Percentiles rank a stretch among this genome's conserved stretches.
phyloP scores from a whole-genome alignment of 1,139 yeast genomes.

The Taphrina pruni region DNA sequence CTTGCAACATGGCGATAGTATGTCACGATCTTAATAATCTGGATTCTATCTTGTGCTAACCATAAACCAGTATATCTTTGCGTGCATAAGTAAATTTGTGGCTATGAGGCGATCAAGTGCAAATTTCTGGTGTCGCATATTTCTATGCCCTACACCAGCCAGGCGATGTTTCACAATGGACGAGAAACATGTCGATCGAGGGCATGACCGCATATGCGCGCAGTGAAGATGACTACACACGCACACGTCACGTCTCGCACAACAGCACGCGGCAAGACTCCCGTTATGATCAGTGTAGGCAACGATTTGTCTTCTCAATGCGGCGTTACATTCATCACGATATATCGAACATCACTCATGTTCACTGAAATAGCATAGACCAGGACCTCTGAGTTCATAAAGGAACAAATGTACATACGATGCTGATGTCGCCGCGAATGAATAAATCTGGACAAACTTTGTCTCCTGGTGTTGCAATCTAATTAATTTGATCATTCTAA shows the following conservation, averaged over 20 bases:
- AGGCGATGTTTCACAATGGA: background rate
- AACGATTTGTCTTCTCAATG: too few relatives aligned
- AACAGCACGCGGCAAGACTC: too few relatives aligned
- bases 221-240: too few relatives aligned
- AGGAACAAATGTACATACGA: background rate
- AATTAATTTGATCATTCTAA: background rate
- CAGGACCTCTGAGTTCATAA: background rate
- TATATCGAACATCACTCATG: background rate
- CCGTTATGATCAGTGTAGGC: background rate
- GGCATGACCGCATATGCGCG: too few relatives aligned
- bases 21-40: background rate
- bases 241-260: too few relatives aligned
- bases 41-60: background rate
- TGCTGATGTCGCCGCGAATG: background rate
- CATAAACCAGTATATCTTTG: conserved; percentile 16
- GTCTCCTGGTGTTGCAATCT: conserved; percentile 4
- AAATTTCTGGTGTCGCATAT: too few relatives aligned
- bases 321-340: too few relatives aligned
- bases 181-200: too few relatives aligned
- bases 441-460: background rate
- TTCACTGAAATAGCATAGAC: background rate
- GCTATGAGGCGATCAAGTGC: background rate
- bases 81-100: conserved; percentile 15
- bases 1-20: conserved; percentile 82
- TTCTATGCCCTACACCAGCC: background rate